phyloP scores from a whole-genome alignment of 129 eudicot species.

The Apium graveolens region DNA sequence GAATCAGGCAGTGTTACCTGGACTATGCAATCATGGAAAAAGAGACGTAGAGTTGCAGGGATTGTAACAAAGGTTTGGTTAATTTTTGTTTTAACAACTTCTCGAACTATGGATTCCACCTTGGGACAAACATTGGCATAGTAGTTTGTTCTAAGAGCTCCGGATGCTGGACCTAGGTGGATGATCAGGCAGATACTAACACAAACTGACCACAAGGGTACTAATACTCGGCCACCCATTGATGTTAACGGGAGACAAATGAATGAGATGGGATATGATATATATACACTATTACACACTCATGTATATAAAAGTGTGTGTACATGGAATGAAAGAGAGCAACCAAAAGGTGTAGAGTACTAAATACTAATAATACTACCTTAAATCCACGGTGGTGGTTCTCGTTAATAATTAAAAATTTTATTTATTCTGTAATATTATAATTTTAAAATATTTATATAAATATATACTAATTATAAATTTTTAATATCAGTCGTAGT shows the following conservation, averaged over 20 bases:
- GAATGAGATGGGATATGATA: neutral
- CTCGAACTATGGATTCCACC: slow-evolving; percentile 55
- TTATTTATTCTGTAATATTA: no score
- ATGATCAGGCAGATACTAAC: neutral
- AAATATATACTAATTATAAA: no score
- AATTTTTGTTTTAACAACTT: slow-evolving; percentile 41
- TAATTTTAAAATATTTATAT: no score
- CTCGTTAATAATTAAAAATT: no score
- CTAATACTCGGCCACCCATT: neutral
- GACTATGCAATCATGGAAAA: slow-evolving; percentile 87
- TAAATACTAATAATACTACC: neutral
- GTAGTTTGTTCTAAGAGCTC: slow-evolving; percentile 44
- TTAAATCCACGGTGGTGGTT: no score
- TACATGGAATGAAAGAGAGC: neutral
- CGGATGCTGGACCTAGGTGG: slow-evolving; percentile 26
- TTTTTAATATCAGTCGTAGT: no score
- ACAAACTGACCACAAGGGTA: neutral
- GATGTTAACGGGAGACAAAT: neutral
- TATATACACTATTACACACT: neutral
- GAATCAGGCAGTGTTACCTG: slow-evolving; percentile 30
- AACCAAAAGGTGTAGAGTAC: neutral
- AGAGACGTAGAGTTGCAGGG: slow-evolving; percentile 71
- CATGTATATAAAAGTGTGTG: neutral
- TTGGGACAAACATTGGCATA: slow-evolving; percentile 72
- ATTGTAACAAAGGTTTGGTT: slow-evolving; percentile 63